phyloP scores from a whole-genome alignment of 805 yeast species.

The Yamadazyma endophytica region DNA sequence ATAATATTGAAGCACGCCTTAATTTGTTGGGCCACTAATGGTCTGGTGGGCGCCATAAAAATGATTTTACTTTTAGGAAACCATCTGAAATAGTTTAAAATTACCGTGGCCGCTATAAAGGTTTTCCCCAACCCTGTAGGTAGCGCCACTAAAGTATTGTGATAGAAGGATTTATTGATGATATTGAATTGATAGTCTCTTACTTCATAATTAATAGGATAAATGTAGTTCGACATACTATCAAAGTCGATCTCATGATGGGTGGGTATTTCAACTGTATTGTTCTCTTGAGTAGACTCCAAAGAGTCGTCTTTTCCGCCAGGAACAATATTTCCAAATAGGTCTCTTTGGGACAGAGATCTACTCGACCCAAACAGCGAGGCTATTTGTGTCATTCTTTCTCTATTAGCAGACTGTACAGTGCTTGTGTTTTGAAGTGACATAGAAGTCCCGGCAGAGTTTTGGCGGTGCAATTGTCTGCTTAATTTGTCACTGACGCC shows the following conservation, averaged over 20 bases:
- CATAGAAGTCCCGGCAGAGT: background rate
- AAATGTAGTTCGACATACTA: constrained; percentile 46
- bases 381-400: background rate
- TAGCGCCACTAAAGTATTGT: constrained; percentile 79
- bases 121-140: constrained; percentile 99
- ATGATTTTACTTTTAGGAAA: constrained; percentile 72
- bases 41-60: constrained; percentile 96
- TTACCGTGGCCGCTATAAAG: constrained; percentile 89
- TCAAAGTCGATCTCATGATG: constrained; percentile 22
- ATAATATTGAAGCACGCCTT: constrained; percentile 86
- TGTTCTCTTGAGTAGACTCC: constrained; percentile 5
- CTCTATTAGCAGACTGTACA: background rate
- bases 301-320: constrained; percentile 3
- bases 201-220: constrained; percentile 80
- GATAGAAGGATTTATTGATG: constrained; percentile 63
- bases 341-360: constrained; percentile 6
- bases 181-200: constrained; percentile 89
- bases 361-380: background rate
- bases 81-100: constrained; percentile 89
- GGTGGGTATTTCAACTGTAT: constrained; percentile 13
- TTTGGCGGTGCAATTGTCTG: background rate
- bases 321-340: constrained; percentile 10
- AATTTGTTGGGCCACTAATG: constrained; percentile 93
- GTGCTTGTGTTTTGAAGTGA: background rate
- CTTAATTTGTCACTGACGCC: no score